Base-by-base conservation (phyloP, 495 filamentous ascomycete genomes). In the Aspergillus homomorphus region DNA sequence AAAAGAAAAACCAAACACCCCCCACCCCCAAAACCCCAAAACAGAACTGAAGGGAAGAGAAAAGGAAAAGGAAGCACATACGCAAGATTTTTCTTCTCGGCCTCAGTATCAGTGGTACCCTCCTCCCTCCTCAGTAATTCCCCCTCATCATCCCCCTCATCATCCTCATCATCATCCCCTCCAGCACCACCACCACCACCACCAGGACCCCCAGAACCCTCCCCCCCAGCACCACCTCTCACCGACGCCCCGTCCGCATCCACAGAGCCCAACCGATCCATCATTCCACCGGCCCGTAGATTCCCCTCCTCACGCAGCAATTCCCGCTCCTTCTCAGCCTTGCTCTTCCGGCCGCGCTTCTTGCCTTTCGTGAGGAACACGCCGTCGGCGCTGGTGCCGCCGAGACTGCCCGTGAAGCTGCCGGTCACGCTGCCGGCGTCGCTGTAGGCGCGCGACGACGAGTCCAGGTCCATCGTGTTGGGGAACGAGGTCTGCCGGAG, bases 401-500 rank as follows among this genome's bases (percentile, higher is more conserved):
- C 80, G 1, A 75, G 52, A 58, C 77, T 79, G 21, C 80, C 77
- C 2, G 78, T 82, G 49, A 76, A 78, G 57, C 77, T 87, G 46
- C 86, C 88, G 45, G 86, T 89, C 1, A 90, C 83, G 53, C 83
- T 78, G n/a, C 84, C 86, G 57, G 84, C 81, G 56, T 84, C 81
- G 64, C 87, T 87, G 3, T 89, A 89, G 9, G 86, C 88, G 57
- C 88, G 83, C 41, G 78, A 5, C 33, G 33, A 5, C 6, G 33
- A 77, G 64, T 70, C 69, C 4, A 63, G 67, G 48, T 78, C 71
- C 30, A 80, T 67, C 23, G 67, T 70, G 4, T 84, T 89, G 0
- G 91, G 88, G 71, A 95, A 96, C 0, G 92, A 93, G 50, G 92
- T 94, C 66, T 96, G 91, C 26, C 92, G 89, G 19, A 96, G 87